Conservation (phyloP, 2,329 filamentous ascomycete species). For the Metarhizium anisopliae region DNA sequence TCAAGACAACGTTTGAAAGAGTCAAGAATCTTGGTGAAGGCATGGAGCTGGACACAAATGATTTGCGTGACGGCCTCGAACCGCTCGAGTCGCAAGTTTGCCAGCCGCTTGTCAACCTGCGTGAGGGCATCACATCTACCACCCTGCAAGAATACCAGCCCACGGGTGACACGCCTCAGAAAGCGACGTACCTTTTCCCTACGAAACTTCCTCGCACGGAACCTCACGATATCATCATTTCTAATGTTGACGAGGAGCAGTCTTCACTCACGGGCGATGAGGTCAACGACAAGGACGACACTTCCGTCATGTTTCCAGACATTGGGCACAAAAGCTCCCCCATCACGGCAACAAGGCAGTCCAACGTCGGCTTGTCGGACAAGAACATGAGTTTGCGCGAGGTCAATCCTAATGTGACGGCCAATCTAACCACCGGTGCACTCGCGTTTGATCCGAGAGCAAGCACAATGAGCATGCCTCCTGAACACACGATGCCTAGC, state of each 20-base stretch:
- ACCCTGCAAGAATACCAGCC: slow-evolving; percentile 70
- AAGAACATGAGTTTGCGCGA: slow-evolving; percentile 41
- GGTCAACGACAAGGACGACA: slow-evolving; percentile 10
- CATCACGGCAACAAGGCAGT: slow-evolving; percentile 3
- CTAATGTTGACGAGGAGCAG: slow-evolving; percentile 25
- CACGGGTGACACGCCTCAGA: slow-evolving; percentile 81
- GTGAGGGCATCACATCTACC: slow-evolving; percentile 56
- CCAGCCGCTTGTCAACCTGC: slow-evolving; percentile 61
- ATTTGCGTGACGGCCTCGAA: slow-evolving; percentile 51
- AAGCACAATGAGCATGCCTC: slow-evolving; percentile 31
- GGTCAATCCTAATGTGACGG: slow-evolving; percentile 42
- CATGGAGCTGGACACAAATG: slow-evolving; percentile 50
- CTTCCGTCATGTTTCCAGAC: slow-evolving; percentile 26
- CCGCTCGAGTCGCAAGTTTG: slow-evolving; percentile 53
- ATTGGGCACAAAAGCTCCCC: slow-evolving; percentile 19
- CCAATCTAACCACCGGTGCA: slow-evolving; percentile 28
- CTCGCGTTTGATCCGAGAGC: slow-evolving; percentile 32
- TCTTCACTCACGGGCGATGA: background rate
- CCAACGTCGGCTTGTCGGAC: slow-evolving; percentile 16
- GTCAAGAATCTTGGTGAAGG: slow-evolving; percentile 61
- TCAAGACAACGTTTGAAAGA: slow-evolving; percentile 58
- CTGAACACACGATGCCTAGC: slow-evolving; percentile 35
- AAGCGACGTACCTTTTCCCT: slow-evolving; percentile 72
- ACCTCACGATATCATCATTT: slow-evolving; percentile 34
- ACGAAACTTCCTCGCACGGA: slow-evolving; percentile 67